A percentile compares a stretch with the other conserved stretches of the same genome.
These are phyloP conservation scores for Podospora pseudocomata DNA, from an alignment of 495 filamentous ascomycete species.

Conservation along the genomic window DNA sequence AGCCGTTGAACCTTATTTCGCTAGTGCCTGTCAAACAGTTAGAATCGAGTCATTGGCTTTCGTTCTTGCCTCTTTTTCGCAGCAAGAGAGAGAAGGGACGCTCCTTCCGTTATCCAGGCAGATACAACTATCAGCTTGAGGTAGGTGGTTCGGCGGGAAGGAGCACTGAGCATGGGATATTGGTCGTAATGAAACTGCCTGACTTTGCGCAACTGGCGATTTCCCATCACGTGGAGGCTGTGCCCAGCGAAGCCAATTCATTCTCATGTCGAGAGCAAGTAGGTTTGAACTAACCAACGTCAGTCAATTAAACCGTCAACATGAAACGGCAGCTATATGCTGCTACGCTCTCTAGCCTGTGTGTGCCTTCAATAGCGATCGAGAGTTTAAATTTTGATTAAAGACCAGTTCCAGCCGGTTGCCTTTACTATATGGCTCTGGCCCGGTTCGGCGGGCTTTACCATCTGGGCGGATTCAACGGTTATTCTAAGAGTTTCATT, in stretches of 20 bases:
- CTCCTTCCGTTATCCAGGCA: neutral
- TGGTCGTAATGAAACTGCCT: too few species aligned
- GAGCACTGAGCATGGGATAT: too few species aligned
- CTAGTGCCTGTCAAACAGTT: neutral
- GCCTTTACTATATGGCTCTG: neutral
- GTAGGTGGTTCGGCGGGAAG: too few species aligned
- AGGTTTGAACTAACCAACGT: neutral
- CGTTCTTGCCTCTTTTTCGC: neutral
- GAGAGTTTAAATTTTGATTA: neutral
- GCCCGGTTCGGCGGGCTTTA: neutral
- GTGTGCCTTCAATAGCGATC: neutral
- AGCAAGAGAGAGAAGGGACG: neutral
- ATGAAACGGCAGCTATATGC: conserved; percentile 1
- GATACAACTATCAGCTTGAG: too few species aligned
- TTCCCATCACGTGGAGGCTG: too few species aligned
- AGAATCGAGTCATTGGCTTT: neutral
- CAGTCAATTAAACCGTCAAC: neutral
- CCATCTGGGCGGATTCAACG: neutral
- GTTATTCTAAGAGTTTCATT: neutral
- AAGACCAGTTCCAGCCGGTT: neutral
- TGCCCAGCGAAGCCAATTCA: too few species aligned
- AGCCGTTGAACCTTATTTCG: neutral
- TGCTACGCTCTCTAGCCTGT: neutral
- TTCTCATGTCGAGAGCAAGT: neutral
- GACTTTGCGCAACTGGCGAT: too few species aligned